Percentiles rank a stretch among this genome's conserved stretches.
Conservation (phyloP, 345 rosid genomes). For the Euclidium syriacum region DNA sequence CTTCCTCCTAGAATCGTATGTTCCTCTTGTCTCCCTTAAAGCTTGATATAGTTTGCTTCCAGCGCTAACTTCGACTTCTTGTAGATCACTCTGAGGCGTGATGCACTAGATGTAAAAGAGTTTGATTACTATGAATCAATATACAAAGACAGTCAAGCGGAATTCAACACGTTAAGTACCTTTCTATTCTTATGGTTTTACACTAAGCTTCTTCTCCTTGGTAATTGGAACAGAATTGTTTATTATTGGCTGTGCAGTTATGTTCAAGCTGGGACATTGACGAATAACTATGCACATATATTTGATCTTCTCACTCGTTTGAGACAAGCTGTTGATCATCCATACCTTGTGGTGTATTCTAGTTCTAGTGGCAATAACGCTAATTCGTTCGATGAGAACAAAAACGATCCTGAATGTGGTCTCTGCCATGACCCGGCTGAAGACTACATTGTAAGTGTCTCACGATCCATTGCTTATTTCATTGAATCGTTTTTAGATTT, state of each 20-base stretch:
- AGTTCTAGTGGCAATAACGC: slow-evolving; percentile 40
- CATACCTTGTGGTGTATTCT: slow-evolving; percentile 88
- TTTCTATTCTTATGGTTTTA: background rate
- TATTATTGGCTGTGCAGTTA: slow-evolving; percentile 45
- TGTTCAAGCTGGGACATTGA: slow-evolving; percentile 71
- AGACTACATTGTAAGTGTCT: slow-evolving; percentile 63
- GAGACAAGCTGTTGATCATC: slow-evolving; percentile 99
- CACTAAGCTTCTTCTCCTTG: slow-evolving; percentile 13
- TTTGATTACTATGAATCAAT: slow-evolving; percentile 79
- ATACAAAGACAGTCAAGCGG: slow-evolving; percentile 80
- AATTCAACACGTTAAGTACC: slow-evolving; percentile 73
- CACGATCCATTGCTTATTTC: background rate
- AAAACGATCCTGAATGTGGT: slow-evolving; percentile 58
- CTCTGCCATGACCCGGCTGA: slow-evolving; percentile 80
- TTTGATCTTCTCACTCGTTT: slow-evolving; percentile 94
- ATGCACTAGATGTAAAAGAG: slow-evolving; percentile 74
- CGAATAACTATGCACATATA: slow-evolving; percentile 94
- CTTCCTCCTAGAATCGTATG: slow-evolving; percentile 93
- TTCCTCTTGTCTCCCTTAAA: slow-evolving; percentile 14
- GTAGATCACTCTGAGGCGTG: slow-evolving; percentile 82
- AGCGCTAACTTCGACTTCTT: slow-evolving; percentile 6
- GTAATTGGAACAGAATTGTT: background rate
- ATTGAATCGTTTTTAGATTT: too few species aligned
- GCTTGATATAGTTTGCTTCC: slow-evolving; percentile 1
- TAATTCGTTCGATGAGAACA: slow-evolving; percentile 26